These are phyloP conservation scores for Triadica sebifera DNA, from an alignment of 345 rosid genomes.

Conservation along the genomic window DNA sequence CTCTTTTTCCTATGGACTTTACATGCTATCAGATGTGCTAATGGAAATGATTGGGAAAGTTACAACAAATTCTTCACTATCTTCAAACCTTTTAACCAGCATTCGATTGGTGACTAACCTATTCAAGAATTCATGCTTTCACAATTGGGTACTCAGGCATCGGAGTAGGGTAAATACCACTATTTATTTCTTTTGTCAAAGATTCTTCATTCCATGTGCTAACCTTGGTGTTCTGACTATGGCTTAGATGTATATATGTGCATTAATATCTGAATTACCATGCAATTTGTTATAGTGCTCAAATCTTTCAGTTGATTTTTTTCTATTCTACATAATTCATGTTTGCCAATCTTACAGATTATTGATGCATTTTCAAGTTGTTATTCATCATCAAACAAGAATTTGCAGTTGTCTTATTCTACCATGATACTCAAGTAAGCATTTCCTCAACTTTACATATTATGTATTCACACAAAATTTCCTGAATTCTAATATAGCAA, in stretches of 20 bases:
- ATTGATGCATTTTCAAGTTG: slow-evolving; percentile 85
- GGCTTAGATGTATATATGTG: background rate
- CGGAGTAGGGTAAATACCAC: slow-evolving; percentile 58
- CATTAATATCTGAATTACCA: background rate
- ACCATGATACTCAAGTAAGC: slow-evolving; percentile 90
- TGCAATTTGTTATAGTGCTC: background rate
- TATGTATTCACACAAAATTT: background rate
- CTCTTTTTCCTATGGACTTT: slow-evolving; percentile 15
- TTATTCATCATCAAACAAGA: slow-evolving; percentile 81
- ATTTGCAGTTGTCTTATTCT: slow-evolving; percentile 81
- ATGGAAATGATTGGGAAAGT: slow-evolving; percentile 65
- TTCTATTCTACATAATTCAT: background rate
- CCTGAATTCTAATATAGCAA: background rate
- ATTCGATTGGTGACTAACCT: slow-evolving; percentile 74
- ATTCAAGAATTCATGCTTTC: slow-evolving; percentile 65
- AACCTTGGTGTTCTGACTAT: background rate
- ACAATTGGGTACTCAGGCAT: slow-evolving; percentile 72
- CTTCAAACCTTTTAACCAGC: slow-evolving; percentile 81
- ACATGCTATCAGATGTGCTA: slow-evolving; percentile 47
- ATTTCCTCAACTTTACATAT: slow-evolving; percentile 12
- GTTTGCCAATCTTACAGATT: slow-evolving; percentile 54
- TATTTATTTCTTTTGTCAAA: slow-evolving; percentile 7
- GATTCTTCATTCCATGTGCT: background rate
- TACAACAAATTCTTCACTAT: slow-evolving; percentile 44
- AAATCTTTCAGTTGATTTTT: background rate